Evolutionary conservation across 2,329 filamentous ascomycete species (phyloP), one percentile per base, ranked within the genome.

Genomic region (Cadophora sp.): DNA sequence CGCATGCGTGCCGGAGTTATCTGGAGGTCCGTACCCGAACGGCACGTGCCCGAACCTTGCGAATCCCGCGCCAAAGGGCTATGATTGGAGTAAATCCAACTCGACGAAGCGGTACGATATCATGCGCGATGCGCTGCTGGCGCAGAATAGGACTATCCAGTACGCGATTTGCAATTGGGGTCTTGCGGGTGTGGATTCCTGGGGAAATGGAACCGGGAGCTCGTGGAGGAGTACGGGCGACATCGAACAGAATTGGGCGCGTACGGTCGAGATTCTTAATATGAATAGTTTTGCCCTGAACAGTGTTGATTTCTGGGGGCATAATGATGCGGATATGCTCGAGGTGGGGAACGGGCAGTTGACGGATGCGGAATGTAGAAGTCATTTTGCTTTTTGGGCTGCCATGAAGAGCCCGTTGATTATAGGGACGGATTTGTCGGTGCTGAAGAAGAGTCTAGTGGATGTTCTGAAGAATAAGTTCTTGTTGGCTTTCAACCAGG

Each of bases 161-260:
- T 87, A 83, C 75, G 83, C 80, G 12, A 77, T 88, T 16, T 88
- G 85, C 73, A 80, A 83, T 34, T 87, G 86, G 85, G 86, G 86
- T 4, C 74, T 80, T 19, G 84, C 82, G 0, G 78, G 82, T 19
- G 84, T 87, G 4, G 80, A 82, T 63, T 73, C 75, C 3, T 88
- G 85, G 84, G 86, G 82, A 7, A 81, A 81, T 65, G 71, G 75
- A 6, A 83, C 81, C 0, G 85, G 82, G 1, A 82, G 83, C 66
- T 83, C 80, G 29, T 85, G 79, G 81, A 79, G 79, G 69, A 84
- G 81, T 78, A 81, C 79, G 67, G 78, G 75, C 1, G 82, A 84
- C 71, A 84, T 84, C 51, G 69, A 74, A 43, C 76, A 79, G 0
- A 66, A 75, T 46, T 82, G 80, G 81, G 64, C 64, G 1, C 68